Evolutionary conservation across 2,329 filamentous ascomycete species (phyloP).

Genomic region (Beauveria scarabaeidicola): DNA sequence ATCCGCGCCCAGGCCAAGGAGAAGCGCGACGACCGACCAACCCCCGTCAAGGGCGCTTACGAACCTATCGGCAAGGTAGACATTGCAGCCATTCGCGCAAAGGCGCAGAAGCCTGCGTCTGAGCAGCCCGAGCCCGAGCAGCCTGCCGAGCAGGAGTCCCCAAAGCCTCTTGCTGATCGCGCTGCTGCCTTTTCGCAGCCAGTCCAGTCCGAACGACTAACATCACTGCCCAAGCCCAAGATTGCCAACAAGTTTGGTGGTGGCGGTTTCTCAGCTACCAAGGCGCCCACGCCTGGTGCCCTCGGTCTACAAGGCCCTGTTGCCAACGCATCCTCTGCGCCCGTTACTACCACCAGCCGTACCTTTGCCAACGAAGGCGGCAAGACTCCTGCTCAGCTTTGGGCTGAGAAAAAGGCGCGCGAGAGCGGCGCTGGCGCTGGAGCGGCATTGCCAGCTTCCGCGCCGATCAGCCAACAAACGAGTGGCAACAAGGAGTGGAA

Average conservation of each 20-base stretch:
- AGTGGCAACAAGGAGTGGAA: conserved; percentile 74
- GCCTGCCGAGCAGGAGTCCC: conserved; percentile 26
- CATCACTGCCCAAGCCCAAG: conserved; percentile 87
- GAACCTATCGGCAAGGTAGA: conserved; percentile 95
- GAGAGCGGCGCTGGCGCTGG: conserved; percentile 48
- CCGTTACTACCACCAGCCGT: conserved; percentile 73
- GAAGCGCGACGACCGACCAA: conserved; percentile 68
- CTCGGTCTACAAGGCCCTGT: conserved; percentile 54
- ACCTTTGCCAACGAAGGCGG: conserved; percentile 92
- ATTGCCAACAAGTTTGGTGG: conserved; percentile 81
- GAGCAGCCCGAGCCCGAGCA: conserved; percentile 25
- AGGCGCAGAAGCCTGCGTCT: conserved; percentile 57
- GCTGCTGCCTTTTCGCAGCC: conserved; percentile 60
- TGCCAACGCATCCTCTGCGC: conserved; percentile 44
- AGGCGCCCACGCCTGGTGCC: conserved; percentile 69
- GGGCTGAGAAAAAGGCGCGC: conserved; percentile 93
- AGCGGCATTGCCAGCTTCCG: conserved; percentile 35
- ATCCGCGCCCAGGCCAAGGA: conserved; percentile 68
- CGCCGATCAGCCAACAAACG: conserved; percentile 56
- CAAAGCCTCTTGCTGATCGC: conserved; percentile 64
- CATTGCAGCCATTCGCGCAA: conserved; percentile 85
- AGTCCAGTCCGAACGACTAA: conserved; percentile 66
- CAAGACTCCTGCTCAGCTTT: conserved; percentile 92
- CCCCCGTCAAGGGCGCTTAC: conserved; percentile 83
- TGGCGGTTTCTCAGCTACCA: conserved; percentile 74